These are phyloP conservation scores for Eucalyptus melliodora DNA, from an alignment of 345 rosid species.

Conservation along the genomic window DNA sequence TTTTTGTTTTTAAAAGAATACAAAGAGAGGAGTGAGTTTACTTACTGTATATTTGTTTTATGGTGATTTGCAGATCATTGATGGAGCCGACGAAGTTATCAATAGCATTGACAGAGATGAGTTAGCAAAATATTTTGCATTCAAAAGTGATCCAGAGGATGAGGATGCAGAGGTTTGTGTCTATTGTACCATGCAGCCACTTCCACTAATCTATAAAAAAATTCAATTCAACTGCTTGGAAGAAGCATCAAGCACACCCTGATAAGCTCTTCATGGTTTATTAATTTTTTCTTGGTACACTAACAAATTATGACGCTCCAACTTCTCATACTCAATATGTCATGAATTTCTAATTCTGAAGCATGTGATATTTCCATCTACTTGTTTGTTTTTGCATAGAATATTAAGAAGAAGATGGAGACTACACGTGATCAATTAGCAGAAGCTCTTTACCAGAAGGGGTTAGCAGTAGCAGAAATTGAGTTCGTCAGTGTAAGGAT, in stretches of 20 bases:
- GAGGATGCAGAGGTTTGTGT: conserved; percentile 72
- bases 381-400: conserved; percentile 12
- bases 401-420: conserved; percentile 70
- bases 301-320: not conserved
- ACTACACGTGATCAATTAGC: conserved; percentile 70
- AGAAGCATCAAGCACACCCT: not conserved
- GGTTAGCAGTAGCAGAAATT: conserved; percentile 56
- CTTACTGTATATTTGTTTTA: not conserved
- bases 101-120: conserved; percentile 72
- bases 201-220: not conserved
- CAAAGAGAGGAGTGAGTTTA: not conserved
- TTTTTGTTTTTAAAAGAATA: not conserved
- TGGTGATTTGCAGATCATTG: conserved; percentile 46
- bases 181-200: not conserved
- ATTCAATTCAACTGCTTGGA: not conserved
- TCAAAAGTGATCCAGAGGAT: conserved; percentile 83
- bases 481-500: conserved; percentile 12
- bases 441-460: conserved; percentile 86
- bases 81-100: conserved; percentile 68
- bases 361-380: not conserved
- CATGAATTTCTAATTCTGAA: not conserved
- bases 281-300: not conserved
- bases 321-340: not conserved
- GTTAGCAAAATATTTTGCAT: conserved; percentile 51
- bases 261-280: not conserved